Conservation (phyloP, 2,329 filamentous ascomycete genomes). For the Talaromyces sp. region DNA sequence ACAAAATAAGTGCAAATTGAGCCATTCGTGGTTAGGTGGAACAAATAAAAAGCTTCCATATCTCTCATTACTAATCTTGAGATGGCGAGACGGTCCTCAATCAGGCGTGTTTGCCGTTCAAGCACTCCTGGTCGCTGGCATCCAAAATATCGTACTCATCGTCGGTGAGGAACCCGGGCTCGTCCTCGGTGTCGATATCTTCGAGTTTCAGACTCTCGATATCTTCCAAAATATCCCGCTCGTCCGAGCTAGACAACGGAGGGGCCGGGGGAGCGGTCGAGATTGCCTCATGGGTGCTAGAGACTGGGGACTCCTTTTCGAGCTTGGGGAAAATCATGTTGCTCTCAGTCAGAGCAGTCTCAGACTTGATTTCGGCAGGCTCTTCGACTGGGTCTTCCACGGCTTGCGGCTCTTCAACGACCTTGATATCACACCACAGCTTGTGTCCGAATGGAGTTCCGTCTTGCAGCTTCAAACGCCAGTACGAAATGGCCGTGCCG, state of each 20-base stretch:
- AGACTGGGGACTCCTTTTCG: conserved; percentile 83
- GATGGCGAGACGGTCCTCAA: background rate
- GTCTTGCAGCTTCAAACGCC: conserved; percentile 80
- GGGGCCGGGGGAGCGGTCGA: conserved; percentile 27
- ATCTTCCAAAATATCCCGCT: conserved; percentile 48
- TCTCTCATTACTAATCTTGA: background rate
- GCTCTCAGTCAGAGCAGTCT: conserved; percentile 39
- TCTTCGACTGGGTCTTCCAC: conserved; percentile 11
- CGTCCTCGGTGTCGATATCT: conserved; percentile 33
- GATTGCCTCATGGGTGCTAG: conserved; percentile 65
- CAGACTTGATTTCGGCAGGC: conserved; percentile 24
- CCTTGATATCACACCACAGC: conserved; percentile 88
- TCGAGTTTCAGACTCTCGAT: conserved; percentile 24
- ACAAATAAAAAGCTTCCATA: background rate
- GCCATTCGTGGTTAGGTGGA: too few species aligned
- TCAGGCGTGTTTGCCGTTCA: conserved; percentile 32
- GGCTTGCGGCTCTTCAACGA: conserved; percentile 33
- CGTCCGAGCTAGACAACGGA: conserved; percentile 43
- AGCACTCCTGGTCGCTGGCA: conserved; percentile 83
- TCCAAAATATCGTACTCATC: conserved; percentile 98
- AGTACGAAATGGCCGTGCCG: conserved; percentile 88
- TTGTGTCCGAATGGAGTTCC: conserved; percentile 85
- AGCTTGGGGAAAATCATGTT: conserved; percentile 97
- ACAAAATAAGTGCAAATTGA: background rate
- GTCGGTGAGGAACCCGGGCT: conserved; percentile 85